Evolutionary conservation across 768 basidiomycete genomes (phyloP).

Genomic region (Hygrophorus pudorinus): DNA sequence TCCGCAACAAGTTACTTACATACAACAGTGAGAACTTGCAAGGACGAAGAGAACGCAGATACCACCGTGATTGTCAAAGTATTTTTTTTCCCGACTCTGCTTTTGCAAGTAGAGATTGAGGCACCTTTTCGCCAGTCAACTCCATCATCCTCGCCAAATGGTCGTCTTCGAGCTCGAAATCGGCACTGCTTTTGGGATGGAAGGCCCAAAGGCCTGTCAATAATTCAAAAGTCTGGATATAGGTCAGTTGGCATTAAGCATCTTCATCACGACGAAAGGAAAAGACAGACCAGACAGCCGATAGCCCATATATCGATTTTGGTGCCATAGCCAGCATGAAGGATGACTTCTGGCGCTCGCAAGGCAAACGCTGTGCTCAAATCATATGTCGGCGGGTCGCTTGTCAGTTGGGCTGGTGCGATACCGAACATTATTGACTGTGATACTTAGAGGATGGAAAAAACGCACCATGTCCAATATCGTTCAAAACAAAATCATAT

Average conservation of each 20-base stretch:
- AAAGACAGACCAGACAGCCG: constrained; percentile 5
- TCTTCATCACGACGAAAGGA: constrained; percentile 4
- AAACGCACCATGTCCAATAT: constrained; percentile 6
- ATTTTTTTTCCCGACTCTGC: constrained; percentile 1
- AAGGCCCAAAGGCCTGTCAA: constrained; percentile 10
- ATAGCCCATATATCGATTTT: constrained; percentile 5
- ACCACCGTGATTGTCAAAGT: constrained; percentile 3
- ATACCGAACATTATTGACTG: no score
- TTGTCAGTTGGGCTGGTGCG: neutral
- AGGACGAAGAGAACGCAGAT: neutral
- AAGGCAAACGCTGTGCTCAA: constrained; percentile 2
- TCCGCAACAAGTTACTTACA: no score
- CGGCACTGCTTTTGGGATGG: constrained; percentile 2
- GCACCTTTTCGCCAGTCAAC: constrained; percentile 16
- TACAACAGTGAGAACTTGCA: no score
- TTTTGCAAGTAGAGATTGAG: constrained; percentile 9
- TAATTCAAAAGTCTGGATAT: constrained; percentile 12
- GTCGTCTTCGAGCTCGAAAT: constrained; percentile 16
- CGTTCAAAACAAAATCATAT: constrained; percentile 7
- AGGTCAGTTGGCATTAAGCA: constrained; percentile 3
- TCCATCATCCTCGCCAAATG: constrained; percentile 21
- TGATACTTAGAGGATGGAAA: neutral
- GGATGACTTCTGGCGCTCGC: constrained; percentile 4
- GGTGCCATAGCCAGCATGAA: neutral
- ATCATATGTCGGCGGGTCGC: neutral